Evolutionary conservation across 257 asterid species (phyloP).

Genomic region (Schizonepeta tenuifolia): DNA sequence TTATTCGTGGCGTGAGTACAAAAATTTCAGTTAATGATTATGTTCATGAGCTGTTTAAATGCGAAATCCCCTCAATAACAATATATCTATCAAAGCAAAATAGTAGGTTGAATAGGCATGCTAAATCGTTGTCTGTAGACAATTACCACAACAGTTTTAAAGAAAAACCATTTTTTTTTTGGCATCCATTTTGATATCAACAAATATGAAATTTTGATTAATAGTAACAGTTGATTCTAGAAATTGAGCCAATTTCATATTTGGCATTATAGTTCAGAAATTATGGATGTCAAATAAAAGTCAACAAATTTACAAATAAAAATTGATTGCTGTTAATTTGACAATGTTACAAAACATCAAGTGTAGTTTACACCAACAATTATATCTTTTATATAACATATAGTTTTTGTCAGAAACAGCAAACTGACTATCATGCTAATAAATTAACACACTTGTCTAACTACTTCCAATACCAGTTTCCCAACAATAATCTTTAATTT

Average conservation of each 20-base stretch:
- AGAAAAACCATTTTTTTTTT: too few species aligned
- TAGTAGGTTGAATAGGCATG: too few species aligned
- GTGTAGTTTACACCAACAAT: neutral
- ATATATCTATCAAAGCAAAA: too few species aligned
- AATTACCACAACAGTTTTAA: too few species aligned
- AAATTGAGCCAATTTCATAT: neutral
- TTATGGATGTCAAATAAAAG: neutral
- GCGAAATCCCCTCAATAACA: too few species aligned
- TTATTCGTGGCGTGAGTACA: too few species aligned
- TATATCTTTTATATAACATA: neutral
- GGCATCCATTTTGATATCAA: too few species aligned
- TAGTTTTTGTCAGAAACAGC: neutral
- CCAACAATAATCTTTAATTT: neutral
- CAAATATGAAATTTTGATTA: neutral
- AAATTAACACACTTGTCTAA: neutral
- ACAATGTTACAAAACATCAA: neutral
- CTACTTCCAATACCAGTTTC: neutral
- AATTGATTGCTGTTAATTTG: neutral
- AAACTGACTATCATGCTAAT: neutral
- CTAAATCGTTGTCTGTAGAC: neutral
- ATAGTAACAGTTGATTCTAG: neutral
- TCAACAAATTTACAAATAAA: neutral
- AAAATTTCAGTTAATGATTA: too few species aligned
- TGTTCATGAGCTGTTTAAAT: too few species aligned
- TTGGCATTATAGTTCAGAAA: neutral